These are phyloP conservation scores for Candida labiduridarum DNA, from an alignment of 1,139 yeast species.

Conservation along the genomic window DNA sequence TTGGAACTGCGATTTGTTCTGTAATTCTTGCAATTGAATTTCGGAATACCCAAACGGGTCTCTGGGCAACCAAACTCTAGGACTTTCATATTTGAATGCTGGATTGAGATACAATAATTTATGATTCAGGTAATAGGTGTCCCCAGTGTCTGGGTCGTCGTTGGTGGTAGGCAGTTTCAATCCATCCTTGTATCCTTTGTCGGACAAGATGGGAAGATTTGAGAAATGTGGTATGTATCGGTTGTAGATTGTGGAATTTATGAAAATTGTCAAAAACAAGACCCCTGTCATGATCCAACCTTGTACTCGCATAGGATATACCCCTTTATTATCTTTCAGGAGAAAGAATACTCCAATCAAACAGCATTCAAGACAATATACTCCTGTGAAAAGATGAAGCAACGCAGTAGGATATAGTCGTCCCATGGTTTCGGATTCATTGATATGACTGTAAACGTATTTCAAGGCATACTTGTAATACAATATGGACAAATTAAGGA, in stretches of 20 bases:
- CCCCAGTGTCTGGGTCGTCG: conserved; percentile 1
- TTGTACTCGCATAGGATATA: conserved; percentile 35
- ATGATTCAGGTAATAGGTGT: conserved; percentile 20
- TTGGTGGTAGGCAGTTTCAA: neutral
- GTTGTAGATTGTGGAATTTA: conserved; percentile 33
- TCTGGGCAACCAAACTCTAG: conserved; percentile 38
- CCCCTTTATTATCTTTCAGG: conserved; percentile 48
- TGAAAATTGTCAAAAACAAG: conserved; percentile 37
- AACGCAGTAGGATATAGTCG: conserved; percentile 71
- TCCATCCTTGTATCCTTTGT: conserved; percentile 15
- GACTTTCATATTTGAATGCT: conserved; percentile 34
- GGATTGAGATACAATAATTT: conserved; percentile 35
- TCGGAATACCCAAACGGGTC: conserved; percentile 25
- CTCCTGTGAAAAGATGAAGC: conserved; percentile 73
- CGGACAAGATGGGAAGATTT: conserved; percentile 31
- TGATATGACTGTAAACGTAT: conserved; percentile 51
- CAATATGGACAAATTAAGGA: conserved; percentile 57
- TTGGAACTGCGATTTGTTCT: conserved; percentile 17
- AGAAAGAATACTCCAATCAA: conserved; percentile 73
- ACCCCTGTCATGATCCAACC: conserved; percentile 51
- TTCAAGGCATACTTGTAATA: conserved; percentile 72
- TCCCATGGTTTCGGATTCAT: conserved; percentile 69
- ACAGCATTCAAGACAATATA: conserved; percentile 78
- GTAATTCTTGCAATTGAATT: conserved; percentile 16
- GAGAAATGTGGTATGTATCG: conserved; percentile 31